phyloP scores from a whole-genome alignment of 148 eudicot genomes.

The Diospyros lotus region DNA sequence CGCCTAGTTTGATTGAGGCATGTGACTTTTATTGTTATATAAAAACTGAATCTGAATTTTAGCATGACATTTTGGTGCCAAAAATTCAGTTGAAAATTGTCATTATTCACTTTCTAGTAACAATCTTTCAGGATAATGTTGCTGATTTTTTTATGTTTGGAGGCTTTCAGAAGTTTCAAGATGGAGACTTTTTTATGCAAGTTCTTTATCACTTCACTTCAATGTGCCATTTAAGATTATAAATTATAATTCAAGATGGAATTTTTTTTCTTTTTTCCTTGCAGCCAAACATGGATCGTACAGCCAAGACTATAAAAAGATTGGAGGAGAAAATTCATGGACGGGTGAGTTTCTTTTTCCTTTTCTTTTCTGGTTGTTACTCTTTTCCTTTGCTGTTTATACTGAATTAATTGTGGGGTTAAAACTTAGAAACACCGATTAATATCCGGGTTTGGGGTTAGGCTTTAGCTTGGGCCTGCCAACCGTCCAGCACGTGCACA shows the following conservation, averaged over 20 bases:
- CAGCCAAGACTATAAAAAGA: constrained; percentile 78
- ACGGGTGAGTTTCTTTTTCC: constrained; percentile 44
- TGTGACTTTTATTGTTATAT: too few relatives aligned
- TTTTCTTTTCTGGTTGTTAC: neutral
- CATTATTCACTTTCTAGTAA: too few relatives aligned
- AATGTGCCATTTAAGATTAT: neutral
- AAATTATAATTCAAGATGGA: too few relatives aligned
- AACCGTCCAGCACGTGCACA: too few relatives aligned
- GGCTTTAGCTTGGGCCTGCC: too few relatives aligned
- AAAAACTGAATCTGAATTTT: too few relatives aligned
- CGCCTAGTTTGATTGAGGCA: too few relatives aligned
- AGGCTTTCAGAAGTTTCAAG: constrained; percentile 82
- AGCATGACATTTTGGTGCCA: too few relatives aligned
- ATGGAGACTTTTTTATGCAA: constrained; percentile 83
- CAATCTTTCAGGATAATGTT: constrained; percentile 63
- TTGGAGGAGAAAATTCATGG: constrained; percentile 90
- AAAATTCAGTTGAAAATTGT: too few relatives aligned
- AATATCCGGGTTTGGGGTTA: too few relatives aligned
- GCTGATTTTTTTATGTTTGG: constrained; percentile 71
- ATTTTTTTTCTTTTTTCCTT: constrained; percentile 2
- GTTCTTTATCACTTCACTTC: constrained; percentile 23
- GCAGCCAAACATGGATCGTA: constrained; percentile 91
- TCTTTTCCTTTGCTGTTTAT: neutral
- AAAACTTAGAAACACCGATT: too few relatives aligned
- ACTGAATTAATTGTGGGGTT: neutral